Conservation (phyloP, 2,329 filamentous ascomycete genomes). For the Aspergillus costaricaensis region DNA sequence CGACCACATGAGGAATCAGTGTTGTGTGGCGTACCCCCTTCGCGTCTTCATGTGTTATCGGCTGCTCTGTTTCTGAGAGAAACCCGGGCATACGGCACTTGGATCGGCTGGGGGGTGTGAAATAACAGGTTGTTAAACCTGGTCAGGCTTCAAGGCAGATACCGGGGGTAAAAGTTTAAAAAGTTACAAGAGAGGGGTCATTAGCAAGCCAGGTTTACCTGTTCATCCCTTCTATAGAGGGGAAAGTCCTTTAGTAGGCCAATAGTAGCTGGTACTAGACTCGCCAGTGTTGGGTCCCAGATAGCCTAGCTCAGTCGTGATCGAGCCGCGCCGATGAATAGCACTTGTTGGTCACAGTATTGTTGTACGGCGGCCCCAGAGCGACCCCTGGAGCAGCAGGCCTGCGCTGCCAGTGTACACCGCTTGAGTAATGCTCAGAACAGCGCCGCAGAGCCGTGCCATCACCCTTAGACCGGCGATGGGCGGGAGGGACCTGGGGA, state of each 20-base stretch:
- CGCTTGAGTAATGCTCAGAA: slow-evolving; percentile 8
- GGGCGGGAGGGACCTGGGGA: slow-evolving; percentile 10
- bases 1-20: neutral
- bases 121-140: neutral
- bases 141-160: neutral
- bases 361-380: neutral
- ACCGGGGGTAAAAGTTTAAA: slow-evolving; percentile 2
- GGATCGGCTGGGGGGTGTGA: neutral
- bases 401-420: slow-evolving; percentile 2
- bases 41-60: slow-evolving; percentile 1
- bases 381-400: neutral
- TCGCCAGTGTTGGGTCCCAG: slow-evolving; percentile 13
- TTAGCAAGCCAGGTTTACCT: neutral
- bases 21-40: neutral
- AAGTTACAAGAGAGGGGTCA: slow-evolving; percentile 1
- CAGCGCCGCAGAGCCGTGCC: slow-evolving; percentile 15
- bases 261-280: slow-evolving; percentile 4
- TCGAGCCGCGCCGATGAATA: neutral
- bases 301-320: neutral
- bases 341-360: neutral
- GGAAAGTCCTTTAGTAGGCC: neutral
- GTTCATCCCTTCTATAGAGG: neutral
- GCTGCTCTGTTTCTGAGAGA: neutral
- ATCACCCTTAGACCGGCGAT: slow-evolving; percentile 9
- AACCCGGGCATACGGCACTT: slow-evolving; percentile 3